Base-by-base conservation (phyloP, 2,329 filamentous ascomycete species). In the Aspergillus fischeri region DNA sequence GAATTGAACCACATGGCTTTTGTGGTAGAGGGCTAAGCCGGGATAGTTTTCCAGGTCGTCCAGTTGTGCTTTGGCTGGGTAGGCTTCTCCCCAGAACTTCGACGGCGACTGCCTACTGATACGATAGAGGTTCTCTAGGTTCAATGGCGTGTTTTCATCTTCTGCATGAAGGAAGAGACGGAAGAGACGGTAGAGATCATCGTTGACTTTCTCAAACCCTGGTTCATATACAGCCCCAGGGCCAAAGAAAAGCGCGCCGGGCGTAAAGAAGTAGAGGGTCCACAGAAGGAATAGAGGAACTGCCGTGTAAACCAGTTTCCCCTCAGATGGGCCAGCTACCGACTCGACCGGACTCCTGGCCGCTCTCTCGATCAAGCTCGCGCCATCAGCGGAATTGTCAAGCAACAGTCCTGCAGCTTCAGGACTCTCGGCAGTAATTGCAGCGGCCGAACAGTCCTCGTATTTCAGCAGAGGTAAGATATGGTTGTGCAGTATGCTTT, bases 1-100 rank as follows among this genome's bases (percentile, higher is more conserved):
- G 50, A 67, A 67, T 44, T 66, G 63, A 5, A 63, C 49, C 24
- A 69, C 63, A 54, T 69, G 67, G 50, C 63, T 65, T 29, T 54
- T 57, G 49, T 70, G 65, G 49, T 66, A 67, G 11, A 67, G 51
- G 11, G 60, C 62, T 42, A 66, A 54, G 5, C 59, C 60, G 0
- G 65, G 60, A 17, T 66, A 58, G 47, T 69, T 69, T 42, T 69
- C 67, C 52, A 67, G 44, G 35, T 69, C 67, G 51, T 70, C 67
- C 25, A 68, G 54, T 24, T 63, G 66, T 9, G 65, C 64, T 24
- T 65, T 58, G 17, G 64, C 52, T 2, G 65, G 64, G 32, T 68
- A 69, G 7, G 52, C 51, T 1, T 64, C 63, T 11, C 65, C 66
- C 67, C 67, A 69, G 54, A 67, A 68, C 10, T 62, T 61, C 20